phyloP scores from a whole-genome alignment of 2,329 filamentous ascomycete genomes.

The Diaporthe citri region DNA sequence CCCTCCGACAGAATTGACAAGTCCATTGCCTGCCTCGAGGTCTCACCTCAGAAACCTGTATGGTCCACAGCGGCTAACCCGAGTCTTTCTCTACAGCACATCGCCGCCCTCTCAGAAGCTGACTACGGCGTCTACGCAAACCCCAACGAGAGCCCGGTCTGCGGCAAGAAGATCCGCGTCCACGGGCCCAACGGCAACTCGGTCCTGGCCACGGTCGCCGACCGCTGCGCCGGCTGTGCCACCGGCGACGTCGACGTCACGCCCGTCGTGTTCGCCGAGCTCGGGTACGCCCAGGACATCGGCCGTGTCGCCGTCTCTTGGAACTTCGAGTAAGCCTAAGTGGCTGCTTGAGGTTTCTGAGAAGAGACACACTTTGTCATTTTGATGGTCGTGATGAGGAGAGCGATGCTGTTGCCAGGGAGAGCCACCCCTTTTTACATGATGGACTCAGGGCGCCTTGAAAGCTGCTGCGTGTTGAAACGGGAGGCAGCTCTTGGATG shows the following conservation, averaged over 20 bases:
- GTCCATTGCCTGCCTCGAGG: not conserved
- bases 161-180: slow-evolving; percentile 46
- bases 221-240: slow-evolving; percentile 48
- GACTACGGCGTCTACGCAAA: slow-evolving; percentile 43
- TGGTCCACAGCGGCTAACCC: not conserved
- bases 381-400: not conserved
- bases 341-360: not conserved
- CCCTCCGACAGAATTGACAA: too few relatives aligned
- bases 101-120: slow-evolving; percentile 45
- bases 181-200: slow-evolving; percentile 43
- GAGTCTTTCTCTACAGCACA: not conserved
- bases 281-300: slow-evolving; percentile 40
- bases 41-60: not conserved
- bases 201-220: slow-evolving; percentile 46
- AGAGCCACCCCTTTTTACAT: not conserved
- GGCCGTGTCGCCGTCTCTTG: slow-evolving; percentile 44
- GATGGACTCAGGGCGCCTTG: not conserved
- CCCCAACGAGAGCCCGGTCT: slow-evolving; percentile 43
- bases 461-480: not conserved
- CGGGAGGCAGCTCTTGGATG: not conserved
- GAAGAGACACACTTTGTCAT: too few relatives aligned
- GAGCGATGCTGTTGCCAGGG: not conserved
- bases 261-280: slow-evolving; percentile 44
- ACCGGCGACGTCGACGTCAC: slow-evolving; percentile 49
- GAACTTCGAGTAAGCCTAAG: slow-evolving; percentile 39